Evolutionary conservation across 2,329 filamentous ascomycete genomes (phyloP).

Genomic region (Didymella glomerata): DNA sequence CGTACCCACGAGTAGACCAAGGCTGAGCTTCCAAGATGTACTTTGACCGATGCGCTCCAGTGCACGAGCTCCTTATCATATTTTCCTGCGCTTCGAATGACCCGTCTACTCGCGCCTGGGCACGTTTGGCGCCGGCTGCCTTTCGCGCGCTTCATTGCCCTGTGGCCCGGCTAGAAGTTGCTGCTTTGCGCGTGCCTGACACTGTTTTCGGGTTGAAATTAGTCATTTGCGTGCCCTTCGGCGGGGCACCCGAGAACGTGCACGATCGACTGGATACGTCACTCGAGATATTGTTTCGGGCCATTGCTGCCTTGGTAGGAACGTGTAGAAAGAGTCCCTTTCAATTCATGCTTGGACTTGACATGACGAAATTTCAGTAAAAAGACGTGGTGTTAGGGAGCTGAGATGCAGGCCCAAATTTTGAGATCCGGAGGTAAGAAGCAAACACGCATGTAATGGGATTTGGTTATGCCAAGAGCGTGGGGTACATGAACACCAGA

Average conservation of each 20-base stretch:
- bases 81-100: slow-evolving; percentile 38
- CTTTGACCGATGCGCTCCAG: slow-evolving; percentile 22
- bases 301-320: slow-evolving; percentile 6
- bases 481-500: slow-evolving; percentile 30
- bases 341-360: background rate
- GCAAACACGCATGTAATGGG: slow-evolving; percentile 29
- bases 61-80: slow-evolving; percentile 20
- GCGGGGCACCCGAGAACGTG: slow-evolving; percentile 27
- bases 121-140: slow-evolving; percentile 32
- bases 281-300: slow-evolving; percentile 9
- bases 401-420: slow-evolving; percentile 9
- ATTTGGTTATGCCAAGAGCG: slow-evolving; percentile 36
- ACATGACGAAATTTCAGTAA: background rate
- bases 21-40: slow-evolving; percentile 19
- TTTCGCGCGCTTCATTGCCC: slow-evolving; percentile 14
- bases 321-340: background rate
- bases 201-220: slow-evolving; percentile 35
- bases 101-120: slow-evolving; percentile 37
- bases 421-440: slow-evolving; percentile 12
- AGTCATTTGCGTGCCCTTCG: slow-evolving; percentile 35
- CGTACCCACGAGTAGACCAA: slow-evolving; percentile 24
- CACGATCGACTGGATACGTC: slow-evolving; percentile 18
- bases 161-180: slow-evolving; percentile 10
- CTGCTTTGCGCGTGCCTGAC: slow-evolving; percentile 32
- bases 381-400: slow-evolving; percentile 1